Evolutionary conservation across 345 rosid species (phyloP).

Genomic region (Populus euphratica): DNA sequence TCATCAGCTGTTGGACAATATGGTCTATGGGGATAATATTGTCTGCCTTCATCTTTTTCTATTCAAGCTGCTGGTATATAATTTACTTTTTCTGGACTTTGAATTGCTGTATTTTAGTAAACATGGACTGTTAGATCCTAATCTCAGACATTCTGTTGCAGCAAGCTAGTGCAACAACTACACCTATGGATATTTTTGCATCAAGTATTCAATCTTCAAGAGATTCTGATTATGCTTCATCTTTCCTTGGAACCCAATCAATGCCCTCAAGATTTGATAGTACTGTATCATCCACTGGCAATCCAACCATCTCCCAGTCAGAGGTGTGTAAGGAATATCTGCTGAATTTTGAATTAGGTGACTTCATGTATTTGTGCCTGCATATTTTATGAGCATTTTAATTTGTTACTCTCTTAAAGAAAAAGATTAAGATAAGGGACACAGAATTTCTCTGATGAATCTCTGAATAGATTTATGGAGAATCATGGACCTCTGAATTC

Average conservation of each 20-base stretch:
- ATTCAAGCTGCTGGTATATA: not conserved
- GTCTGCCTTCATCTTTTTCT: not conserved
- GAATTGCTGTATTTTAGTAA: not conserved
- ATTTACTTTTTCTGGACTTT: not conserved
- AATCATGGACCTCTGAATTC: not conserved
- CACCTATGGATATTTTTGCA: constrained; percentile 21
- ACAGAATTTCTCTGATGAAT: not conserved
- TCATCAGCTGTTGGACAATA: not conserved
- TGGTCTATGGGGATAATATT: not conserved
- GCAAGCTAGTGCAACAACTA: constrained; percentile 22
- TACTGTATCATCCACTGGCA: constrained; percentile 21
- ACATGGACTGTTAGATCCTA: not conserved
- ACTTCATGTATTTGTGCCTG: not conserved
- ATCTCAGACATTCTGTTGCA: constrained; percentile 15
- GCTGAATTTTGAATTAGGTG: not conserved
- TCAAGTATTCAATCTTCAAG: constrained; percentile 20
- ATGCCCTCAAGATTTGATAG: constrained; percentile 23
- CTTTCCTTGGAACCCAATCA: constrained; percentile 19
- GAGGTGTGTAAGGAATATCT: constrained; percentile 33
- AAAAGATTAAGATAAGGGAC: not conserved
- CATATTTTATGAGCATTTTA: not conserved
- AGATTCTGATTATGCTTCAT: constrained; percentile 16
- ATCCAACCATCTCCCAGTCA: constrained; percentile 18
- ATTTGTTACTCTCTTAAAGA: not conserved
- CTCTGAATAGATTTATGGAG: not conserved